A percentile compares a stretch with the other conserved stretches of the same genome.
These are phyloP conservation scores for Fallopia convolvulus DNA, from an alignment of 148 eudicot genomes.

Conservation along the genomic window DNA sequence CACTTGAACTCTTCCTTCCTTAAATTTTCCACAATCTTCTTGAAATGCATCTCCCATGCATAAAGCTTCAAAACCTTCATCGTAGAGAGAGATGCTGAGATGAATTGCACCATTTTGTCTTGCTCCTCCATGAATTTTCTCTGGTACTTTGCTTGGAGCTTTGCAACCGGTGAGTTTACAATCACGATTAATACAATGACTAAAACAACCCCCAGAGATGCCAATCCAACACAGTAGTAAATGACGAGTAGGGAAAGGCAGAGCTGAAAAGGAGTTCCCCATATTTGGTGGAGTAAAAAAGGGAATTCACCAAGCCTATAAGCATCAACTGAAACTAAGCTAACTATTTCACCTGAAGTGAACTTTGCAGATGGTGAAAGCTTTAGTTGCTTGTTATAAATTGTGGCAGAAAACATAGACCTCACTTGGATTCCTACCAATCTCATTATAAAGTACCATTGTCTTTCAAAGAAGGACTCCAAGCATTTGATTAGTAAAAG, in stretches of 20 bases:
- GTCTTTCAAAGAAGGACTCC: constrained; percentile 51
- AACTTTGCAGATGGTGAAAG: constrained; percentile 32
- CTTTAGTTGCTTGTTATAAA: constrained; percentile 46
- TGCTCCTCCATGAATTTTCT: constrained; percentile 44
- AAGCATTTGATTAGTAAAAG: constrained; percentile 33
- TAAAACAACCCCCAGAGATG: constrained; percentile 28
- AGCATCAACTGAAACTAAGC: constrained; percentile 47
- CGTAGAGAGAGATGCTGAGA: constrained; percentile 33
- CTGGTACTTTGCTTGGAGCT: constrained; percentile 34
- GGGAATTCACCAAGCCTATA: constrained; percentile 52
- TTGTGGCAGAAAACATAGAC: constrained; percentile 42
- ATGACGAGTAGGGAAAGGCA: constrained; percentile 29
- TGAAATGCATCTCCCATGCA: constrained; percentile 58
- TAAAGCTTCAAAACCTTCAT: constrained; percentile 58
- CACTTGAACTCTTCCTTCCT: constrained; percentile 33
- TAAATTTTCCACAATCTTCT: constrained; percentile 22
- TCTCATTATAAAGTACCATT: constrained; percentile 39
- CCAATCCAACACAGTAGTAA: constrained; percentile 30
- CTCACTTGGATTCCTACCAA: constrained; percentile 44
- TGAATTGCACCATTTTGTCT: constrained; percentile 38
- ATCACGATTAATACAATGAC: constrained; percentile 25
- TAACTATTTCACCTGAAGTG: constrained; percentile 46
- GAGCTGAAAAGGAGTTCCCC: constrained; percentile 45
- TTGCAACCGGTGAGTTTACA: constrained; percentile 43
- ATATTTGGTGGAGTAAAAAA: constrained; percentile 48